Base-by-base conservation (phyloP, 176 grass and related monocot species). In the Paspalum vaginatum region DNA sequence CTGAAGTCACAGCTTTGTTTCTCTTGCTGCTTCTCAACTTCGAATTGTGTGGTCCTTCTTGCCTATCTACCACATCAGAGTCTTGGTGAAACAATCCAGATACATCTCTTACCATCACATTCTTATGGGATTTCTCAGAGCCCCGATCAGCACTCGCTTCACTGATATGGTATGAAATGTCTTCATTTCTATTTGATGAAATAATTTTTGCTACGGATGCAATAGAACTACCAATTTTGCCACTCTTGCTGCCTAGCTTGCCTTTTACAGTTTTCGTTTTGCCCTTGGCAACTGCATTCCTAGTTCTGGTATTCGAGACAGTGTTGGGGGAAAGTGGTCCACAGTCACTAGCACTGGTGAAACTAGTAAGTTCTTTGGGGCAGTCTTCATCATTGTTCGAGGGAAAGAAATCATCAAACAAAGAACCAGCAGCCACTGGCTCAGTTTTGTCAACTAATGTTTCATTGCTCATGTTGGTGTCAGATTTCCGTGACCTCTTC, bases 281-380 rank as follows among this genome's bases (percentile, higher is more conserved):
- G 68, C 70, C 94, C 81, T 94, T 98, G 25, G 81, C 81, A 70
- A 91, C 64, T 68, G 79, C 85, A 85, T 98, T 94, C 78, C 85
- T 87, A 46, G 57, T 56, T 82, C 75, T 83, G 39, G 57, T 11
- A 75, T 55, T 41, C 4, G 59, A 66, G 47, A 32, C 7, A 14
- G 50, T 60, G 39, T 90, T 80, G 7, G 24, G 9, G 59, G 74
- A 63, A 62, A 74, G 10, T 80, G 76, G 78, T 64, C 71, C 52
- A 78, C 49, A 75, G 5, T 37, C 55, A 61, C 85, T 75, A 82
- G 37, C 63, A 89, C 70, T 85, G 60, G 62, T 49, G 84, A 7
- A 62, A 64, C 75, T 73, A 51, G 79, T 84, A 44, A 75, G 47
- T 24, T 72, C 89, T 84, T 81, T 88, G 32, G 52, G 72, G 53